These are phyloP conservation scores for Escallonia herrerae DNA, from an alignment of 129 eudicot species.

Conservation along the genomic window DNA sequence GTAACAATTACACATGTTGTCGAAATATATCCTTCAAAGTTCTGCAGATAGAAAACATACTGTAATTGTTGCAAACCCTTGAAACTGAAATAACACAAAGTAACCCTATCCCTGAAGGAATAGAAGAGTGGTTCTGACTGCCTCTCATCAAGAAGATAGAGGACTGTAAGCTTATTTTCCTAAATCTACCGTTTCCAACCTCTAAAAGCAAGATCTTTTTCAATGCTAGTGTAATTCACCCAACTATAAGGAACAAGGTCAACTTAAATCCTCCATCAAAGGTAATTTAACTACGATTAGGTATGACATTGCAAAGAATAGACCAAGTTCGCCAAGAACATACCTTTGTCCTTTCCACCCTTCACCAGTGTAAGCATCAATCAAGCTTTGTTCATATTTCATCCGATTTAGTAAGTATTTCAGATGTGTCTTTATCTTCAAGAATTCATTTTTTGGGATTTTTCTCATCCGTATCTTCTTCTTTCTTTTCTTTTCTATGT, in stretches of 20 bases:
- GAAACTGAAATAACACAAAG: background rate
- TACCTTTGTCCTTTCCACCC: slow-evolving; percentile 99
- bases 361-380: slow-evolving; percentile 89
- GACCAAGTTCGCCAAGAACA: background rate
- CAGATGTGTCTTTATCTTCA: slow-evolving; percentile 51
- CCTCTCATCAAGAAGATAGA: background rate
- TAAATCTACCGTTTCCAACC: background rate
- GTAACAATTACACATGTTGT: background rate
- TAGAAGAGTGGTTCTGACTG: background rate
- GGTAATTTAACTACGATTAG: background rate
- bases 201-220: background rate
- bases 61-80: background rate
- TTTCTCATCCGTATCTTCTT: slow-evolving; percentile 36
- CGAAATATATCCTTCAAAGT: background rate
- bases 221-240: background rate
- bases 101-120: background rate
- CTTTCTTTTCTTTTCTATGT: slow-evolving; percentile 38
- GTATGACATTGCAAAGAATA: background rate
- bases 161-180: background rate
- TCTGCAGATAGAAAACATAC: background rate
- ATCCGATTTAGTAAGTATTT: slow-evolving; percentile 62
- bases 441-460: slow-evolving; percentile 41
- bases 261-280: background rate
- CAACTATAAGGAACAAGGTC: background rate
- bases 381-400: slow-evolving; percentile 62